Conservation (phyloP, 306 rosid species). For the Vigna trinervia region DNA sequence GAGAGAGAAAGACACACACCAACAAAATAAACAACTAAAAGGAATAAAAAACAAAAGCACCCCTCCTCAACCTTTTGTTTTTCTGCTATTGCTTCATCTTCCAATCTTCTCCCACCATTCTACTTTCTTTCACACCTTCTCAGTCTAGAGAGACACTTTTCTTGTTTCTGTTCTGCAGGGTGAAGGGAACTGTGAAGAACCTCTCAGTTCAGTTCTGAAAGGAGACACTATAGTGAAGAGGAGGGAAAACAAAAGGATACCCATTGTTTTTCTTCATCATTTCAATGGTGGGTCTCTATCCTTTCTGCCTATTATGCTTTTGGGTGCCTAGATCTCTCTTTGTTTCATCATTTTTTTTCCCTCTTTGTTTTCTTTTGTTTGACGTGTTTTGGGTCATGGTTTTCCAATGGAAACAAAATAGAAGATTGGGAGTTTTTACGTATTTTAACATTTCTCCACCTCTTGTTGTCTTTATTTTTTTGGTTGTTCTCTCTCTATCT, state of each 20-base stretch:
- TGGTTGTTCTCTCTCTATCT: neutral
- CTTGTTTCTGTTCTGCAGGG: neutral
- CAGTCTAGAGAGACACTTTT: neutral
- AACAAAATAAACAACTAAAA: neutral
- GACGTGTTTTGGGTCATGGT: neutral
- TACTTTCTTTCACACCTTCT: constrained; percentile 23
- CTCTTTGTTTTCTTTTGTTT: constrained; percentile 20
- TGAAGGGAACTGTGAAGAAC: constrained; percentile 2
- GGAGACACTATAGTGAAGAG: neutral
- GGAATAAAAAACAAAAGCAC: constrained; percentile 19
- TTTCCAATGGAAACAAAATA: constrained; percentile 12
- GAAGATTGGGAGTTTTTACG: constrained; percentile 23
- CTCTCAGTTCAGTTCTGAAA: constrained; percentile 13
- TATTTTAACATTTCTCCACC: constrained; percentile 23
- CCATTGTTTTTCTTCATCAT: constrained; percentile 41
- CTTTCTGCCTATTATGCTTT: constrained; percentile 11
- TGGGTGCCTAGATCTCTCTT: constrained; percentile 49
- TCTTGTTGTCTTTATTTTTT: constrained; percentile 8
- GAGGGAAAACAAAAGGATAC: constrained; percentile 12
- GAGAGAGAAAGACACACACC: neutral
- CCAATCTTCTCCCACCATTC: constrained; percentile 25
- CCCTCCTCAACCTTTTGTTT: neutral
- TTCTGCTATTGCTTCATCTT: constrained; percentile 1
- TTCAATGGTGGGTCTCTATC: constrained; percentile 51
- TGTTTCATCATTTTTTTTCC: neutral